Evolutionary conservation across 177 flowering plant species (phyloP).

Genomic region (Tripterygium wilfordii): DNA sequence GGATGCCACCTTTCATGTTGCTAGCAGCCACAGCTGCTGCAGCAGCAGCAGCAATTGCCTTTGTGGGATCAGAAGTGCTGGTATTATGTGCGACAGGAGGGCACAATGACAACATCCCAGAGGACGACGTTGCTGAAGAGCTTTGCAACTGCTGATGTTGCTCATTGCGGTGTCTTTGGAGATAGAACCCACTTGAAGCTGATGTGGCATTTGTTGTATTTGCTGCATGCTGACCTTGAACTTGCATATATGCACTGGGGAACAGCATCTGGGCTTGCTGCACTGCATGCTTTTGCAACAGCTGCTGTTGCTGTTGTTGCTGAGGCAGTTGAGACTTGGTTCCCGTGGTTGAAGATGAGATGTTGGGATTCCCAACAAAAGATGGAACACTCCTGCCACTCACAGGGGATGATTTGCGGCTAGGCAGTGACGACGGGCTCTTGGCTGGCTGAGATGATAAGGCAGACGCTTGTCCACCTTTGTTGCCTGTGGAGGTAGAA

Average conservation of each 20-base stretch:
- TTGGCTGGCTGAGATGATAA: conserved; percentile 14
- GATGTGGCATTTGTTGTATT: conserved; percentile 17
- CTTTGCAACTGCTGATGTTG: conserved; percentile 28
- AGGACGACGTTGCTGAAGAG: conserved; percentile 36
- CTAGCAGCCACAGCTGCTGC: conserved; percentile 35
- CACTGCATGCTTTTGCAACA: conserved; percentile 26
- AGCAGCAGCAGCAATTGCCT: conserved; percentile 52
- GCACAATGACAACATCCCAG: conserved; percentile 52
- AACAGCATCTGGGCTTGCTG: conserved; percentile 50
- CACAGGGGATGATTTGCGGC: conserved; percentile 30
- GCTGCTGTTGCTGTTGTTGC: conserved; percentile 26
- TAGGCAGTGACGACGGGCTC: conserved; percentile 9
- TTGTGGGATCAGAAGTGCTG: conserved; percentile 58
- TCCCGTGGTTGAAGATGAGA: conserved; percentile 23
- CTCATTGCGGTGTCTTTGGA: conserved; percentile 37
- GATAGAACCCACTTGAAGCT: conserved; percentile 27
- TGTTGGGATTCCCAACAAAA: conserved; percentile 46
- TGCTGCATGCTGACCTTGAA: conserved; percentile 31
- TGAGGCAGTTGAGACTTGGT: conserved; percentile 25
- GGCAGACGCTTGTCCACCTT: background rate
- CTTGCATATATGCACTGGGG: conserved; percentile 40
- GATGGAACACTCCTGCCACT: conserved; percentile 37
- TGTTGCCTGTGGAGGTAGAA: conserved; percentile 7
- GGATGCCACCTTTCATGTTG: conserved; percentile 44
- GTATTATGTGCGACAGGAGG: conserved; percentile 34